A percentile compares a stretch with the other conserved stretches of the same genome.
Evolutionary conservation across 169 alveolate species (phyloP).

Genomic region (Plasmodium vivax): DNA sequence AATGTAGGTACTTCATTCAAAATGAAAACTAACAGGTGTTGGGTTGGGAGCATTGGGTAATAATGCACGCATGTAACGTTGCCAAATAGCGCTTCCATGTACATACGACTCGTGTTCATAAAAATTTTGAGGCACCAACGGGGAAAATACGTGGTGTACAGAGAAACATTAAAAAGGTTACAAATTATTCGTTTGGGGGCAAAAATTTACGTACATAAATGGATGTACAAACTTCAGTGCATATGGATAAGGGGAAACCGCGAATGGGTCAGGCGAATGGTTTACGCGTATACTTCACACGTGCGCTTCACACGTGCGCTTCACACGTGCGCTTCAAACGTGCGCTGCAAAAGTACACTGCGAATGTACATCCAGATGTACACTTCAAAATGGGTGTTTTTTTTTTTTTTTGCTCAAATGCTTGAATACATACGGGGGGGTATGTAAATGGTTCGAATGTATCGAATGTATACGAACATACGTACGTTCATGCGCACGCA

Average conservation of each 20-base stretch:
- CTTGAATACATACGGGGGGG: background rate
- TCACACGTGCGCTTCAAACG: no score
- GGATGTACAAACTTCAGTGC: background rate
- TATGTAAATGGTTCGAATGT: background rate
- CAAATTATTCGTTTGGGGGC: background rate
- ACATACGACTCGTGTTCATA: background rate
- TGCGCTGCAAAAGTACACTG: background rate
- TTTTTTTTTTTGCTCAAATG: background rate
- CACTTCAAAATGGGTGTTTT: background rate
- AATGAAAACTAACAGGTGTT: background rate
- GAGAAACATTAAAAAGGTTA: background rate
- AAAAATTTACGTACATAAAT: background rate
- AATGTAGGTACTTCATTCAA: background rate
- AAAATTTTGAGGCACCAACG: background rate
- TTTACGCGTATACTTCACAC: background rate
- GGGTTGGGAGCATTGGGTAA: background rate
- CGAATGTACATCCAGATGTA: background rate
- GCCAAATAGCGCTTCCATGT: background rate
- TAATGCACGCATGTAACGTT: background rate
- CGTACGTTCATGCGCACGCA: background rate
- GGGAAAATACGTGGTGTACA: background rate
- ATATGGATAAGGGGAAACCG: background rate
- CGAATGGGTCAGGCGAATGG: background rate
- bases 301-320: no score
- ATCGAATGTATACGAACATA: background rate